These are phyloP conservation scores for Malassezia globosa DNA, from an alignment of 1,284 basidiomycete genomes.

Conservation along the genomic window DNA sequence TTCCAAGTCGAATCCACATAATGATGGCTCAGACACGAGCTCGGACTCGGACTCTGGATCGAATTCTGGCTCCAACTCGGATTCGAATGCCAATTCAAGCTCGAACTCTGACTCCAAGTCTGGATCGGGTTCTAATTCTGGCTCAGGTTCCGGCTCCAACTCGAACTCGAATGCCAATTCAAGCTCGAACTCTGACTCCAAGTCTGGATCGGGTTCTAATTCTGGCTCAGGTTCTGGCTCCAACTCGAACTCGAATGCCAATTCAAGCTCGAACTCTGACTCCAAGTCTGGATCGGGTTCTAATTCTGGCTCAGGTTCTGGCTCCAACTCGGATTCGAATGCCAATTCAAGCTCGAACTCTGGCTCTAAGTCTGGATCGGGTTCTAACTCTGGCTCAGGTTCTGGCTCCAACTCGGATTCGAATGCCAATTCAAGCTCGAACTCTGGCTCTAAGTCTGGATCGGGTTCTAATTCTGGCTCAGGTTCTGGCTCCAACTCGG, in stretches of 20 bases:
- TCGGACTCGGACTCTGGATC: constrained; percentile 1
- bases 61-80: constrained; percentile 4
- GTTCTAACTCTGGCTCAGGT: constrained; percentile 3
- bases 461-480: constrained; percentile 12
- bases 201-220: constrained; percentile 1
- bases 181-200: constrained; percentile 1
- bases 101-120: constrained; percentile 1
- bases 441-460: constrained; percentile 5
- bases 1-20: not conserved
- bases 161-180: constrained; percentile 10
- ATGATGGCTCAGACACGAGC: not conserved
- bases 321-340: constrained; percentile 4
- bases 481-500: constrained; percentile 4
- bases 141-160: constrained; percentile 1
- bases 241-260: not conserved
- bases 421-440: constrained; percentile 1
- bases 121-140: not conserved
- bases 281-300: constrained; percentile 2
- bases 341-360: constrained; percentile 6
- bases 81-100: constrained; percentile 5
- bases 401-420: constrained; percentile 5
- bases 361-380: constrained; percentile 1
- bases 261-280: constrained; percentile 3
- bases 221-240: constrained; percentile 1
- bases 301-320: constrained; percentile 6